Base-by-base conservation (phyloP, 139 green algal species). In the Chlorella sp. region DNA sequence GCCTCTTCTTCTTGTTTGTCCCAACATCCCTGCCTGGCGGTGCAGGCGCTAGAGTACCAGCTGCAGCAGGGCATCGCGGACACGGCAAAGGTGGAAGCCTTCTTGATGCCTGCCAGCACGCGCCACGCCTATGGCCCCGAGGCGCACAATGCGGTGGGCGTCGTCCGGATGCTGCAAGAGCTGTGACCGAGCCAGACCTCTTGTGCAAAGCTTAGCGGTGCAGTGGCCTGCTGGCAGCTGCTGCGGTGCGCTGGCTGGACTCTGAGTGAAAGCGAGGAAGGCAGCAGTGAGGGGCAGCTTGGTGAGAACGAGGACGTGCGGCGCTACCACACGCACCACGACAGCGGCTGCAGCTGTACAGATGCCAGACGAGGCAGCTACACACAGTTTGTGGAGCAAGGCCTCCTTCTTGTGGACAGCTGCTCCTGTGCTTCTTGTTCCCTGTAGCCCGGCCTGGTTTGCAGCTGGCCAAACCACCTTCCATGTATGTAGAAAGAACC, bases 1-100 rank as follows among this genome's bases (percentile, higher is more conserved):
- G 7, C 32, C 4, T 18, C 3, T 36, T 11, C 37, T 14, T 78
- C 16, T n/a, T 57, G 37, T 37, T n/a, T 32, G 19, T 40, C 11
- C 16, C 39, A 19, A 4, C 16, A 3, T 15, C 7, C 40, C 79
- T 66, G 40, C 79, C 34, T 66, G n/a, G 40, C 26, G 18, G 22
- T 22, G 66, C 94, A 97, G 95, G 95, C 96, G 34, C 91, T 98
- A 40, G 97, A 99, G 93, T 98, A 97, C 90, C 95, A 98, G 88
- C 95, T 97, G 93, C 96, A 97, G 89, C 95, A 97, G 86, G 96
- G 96, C 24, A 88, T 97, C 37, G 88, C 92, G 24, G 94, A 93
- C 16, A 94, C 93, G 4, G 90, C 91, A 32, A 90, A 91, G 75
- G 93, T 96, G 78, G 89, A 92, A n/a, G 64, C 85, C 39, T 93